Base-by-base conservation (phyloP, 306 rosid genomes). In the Cucurbita maxima region DNA sequence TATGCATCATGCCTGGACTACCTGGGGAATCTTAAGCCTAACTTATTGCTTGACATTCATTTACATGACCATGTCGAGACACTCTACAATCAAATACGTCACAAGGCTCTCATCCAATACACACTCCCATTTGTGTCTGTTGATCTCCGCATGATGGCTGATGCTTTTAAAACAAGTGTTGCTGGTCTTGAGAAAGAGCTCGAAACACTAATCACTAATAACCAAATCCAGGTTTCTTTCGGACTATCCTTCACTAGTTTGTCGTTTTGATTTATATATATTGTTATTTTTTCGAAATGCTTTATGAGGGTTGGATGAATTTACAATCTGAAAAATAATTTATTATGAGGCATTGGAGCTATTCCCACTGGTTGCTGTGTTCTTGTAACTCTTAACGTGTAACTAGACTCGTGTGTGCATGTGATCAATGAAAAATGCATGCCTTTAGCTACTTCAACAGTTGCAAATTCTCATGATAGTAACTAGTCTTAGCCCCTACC, bases 1-100 rank as follows among this genome's bases (percentile, higher is more conserved):
- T 95, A 95, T 82, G 99, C 99, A 10, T 91, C 99, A 22, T 95
- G 99, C 80, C 81, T 95, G 85, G 96, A 89, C 58, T 95, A 95
- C 85, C 97, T 95, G 7, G 96, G 89, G 79, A 95, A 88, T 85
- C 97, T 95, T 76, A 95, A 89, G 83, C 88, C 97, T 47, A 91
- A 85, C 75, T 73, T 95, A 77, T 73, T 82, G 51, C 96, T 95
- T 50, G 97, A 95, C 84, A 77, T 91, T 75, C 99, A 95, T 88
- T 83, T 95, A 84, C 88, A 91, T 61, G 99, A 95, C 79, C 99
- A 95, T 83, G 89, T 95, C 20, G 97, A 88, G 81, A 87, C 96
- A 12, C 89, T 95, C 12, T 95, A 95, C 75, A 96, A 89, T 77
- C 92, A 89, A 82, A 95, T 95, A 83, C 97, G 99, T 45, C 91